Base-by-base conservation (phyloP, 2,329 filamentous ascomycete species). In the Fusarium robinianum region DNA sequence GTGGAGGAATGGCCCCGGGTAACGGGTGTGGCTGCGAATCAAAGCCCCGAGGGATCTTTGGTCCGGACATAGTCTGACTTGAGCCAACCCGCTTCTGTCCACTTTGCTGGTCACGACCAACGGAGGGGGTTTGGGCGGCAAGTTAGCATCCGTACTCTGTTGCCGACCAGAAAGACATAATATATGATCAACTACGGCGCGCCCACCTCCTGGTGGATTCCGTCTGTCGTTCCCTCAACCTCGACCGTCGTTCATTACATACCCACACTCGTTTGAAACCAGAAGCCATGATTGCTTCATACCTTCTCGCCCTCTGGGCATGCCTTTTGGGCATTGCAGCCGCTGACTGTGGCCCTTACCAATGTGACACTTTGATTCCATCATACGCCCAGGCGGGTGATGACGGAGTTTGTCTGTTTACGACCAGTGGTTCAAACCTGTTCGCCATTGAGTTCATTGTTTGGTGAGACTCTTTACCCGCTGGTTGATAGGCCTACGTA, bases 211-310 rank as follows among this genome's bases (percentile, higher is more conserved):
- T n/a, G n/a, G n/a, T n/a, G n/a, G n/a, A n/a, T n/a, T n/a, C n/a
- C n/a, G 14, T 12, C n/a, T 17, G 26, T 30, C 26, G 10, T 10
- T 30, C 26, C 17, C n/a, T 30, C 26, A 16, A 16, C 12, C 14
- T 10, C 26, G 14, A 30, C 26, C 14, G 14, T 30, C 26, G 5
- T 30, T 30, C 26, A 4, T 30, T 30, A 8, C 26, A 30, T 10
- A n/a, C n/a, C n/a, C n/a, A 16, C 26, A 30, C 11, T 30, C 26
- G 26, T 16, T 30, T 12, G n/a, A n/a, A n/a, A n/a, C n/a, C 11
- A 30, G 18, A 30, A 38, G 25, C 14, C 35, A 30, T 38, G 35
- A 30, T 38, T 38, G 25, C 25, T 29, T 38, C 35, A 9, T 29
- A 29, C 9, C 18, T 38, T 21, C 8, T 38, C 8, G 35, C 35